Evolutionary conservation across 805 yeast genomes (phyloP).

Genomic region (Metschnikowia rubicola): DNA sequence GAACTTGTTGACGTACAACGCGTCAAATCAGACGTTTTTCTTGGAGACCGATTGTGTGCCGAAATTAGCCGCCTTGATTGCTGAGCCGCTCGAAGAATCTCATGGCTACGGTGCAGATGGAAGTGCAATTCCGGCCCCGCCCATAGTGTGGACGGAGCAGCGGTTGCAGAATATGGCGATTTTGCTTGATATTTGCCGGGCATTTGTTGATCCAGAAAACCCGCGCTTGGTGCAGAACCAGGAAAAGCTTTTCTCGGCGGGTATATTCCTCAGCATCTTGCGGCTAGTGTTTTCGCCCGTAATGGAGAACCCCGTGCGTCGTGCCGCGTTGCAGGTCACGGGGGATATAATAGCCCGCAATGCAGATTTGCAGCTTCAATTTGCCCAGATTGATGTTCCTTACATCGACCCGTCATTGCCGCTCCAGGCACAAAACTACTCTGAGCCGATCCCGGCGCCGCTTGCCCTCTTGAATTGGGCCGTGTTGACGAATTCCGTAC

Average conservation of each 20-base stretch:
- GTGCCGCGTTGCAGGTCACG: slow-evolving; percentile 65
- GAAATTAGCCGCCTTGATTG: slow-evolving; percentile 57
- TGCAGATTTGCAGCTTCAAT: slow-evolving; percentile 60
- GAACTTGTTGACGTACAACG: slow-evolving; percentile 73
- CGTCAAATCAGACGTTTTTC: slow-evolving; percentile 85
- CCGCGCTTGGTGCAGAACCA: slow-evolving; percentile 64
- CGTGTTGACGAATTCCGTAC: slow-evolving; percentile 73
- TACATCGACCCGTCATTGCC: slow-evolving; percentile 74
- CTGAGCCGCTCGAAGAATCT: slow-evolving; percentile 51
- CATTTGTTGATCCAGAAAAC: slow-evolving; percentile 70
- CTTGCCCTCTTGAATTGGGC: slow-evolving; percentile 82
- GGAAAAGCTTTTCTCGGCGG: slow-evolving; percentile 52
- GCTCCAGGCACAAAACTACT: slow-evolving; percentile 33
- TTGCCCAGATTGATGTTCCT: slow-evolving; percentile 87
- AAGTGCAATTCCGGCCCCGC: slow-evolving; percentile 20
- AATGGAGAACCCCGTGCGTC: slow-evolving; percentile 64
- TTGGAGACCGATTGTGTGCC: slow-evolving; percentile 80
- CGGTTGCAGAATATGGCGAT: slow-evolving; percentile 62
- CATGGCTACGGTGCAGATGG: slow-evolving; percentile 19
- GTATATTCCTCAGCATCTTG: slow-evolving; percentile 62
- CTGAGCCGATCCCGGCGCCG: slow-evolving; percentile 58
- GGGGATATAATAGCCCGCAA: slow-evolving; percentile 75
- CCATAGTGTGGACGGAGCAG: slow-evolving; percentile 75
- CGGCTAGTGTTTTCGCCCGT: slow-evolving; percentile 65
- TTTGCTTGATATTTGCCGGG: slow-evolving; percentile 66